These are phyloP conservation scores for Clarireedia hainanense DNA, from an alignment of 2,329 filamentous ascomycete genomes.

Conservation along the genomic window DNA sequence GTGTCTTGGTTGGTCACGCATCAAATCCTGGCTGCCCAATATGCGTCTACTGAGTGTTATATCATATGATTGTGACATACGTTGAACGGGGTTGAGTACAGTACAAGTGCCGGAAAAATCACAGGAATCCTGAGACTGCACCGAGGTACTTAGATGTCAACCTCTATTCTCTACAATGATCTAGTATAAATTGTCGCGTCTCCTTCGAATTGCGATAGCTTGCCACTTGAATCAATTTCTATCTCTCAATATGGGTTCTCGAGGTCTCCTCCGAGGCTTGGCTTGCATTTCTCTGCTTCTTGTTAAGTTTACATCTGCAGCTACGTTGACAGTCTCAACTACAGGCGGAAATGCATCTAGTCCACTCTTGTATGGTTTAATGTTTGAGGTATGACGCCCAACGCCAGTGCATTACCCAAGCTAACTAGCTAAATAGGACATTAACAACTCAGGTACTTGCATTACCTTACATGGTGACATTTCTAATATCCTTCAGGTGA, in stretches of 20 bases:
- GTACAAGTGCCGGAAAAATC: no score
- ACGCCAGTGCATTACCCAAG: not conserved
- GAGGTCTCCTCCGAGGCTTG: not conserved
- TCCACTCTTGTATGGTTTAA: conserved; percentile 15
- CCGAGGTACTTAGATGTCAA: no score
- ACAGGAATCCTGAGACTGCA: no score
- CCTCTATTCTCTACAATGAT: no score
- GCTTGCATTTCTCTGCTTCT: not conserved
- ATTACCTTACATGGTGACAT: not conserved
- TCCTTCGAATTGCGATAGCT: no score
- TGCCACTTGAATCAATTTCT: not conserved
- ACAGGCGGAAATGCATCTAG: conserved; percentile 16
- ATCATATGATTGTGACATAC: no score
- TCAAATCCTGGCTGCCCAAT: no score
- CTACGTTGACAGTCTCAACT: conserved; percentile 11
- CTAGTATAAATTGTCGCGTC: no score
- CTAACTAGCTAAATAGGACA: not conserved
- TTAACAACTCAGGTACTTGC: conserved; percentile 3
- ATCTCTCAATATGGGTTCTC: not conserved
- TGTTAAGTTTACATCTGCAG: not conserved
- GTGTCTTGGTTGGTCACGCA: no score
- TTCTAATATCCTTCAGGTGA: conserved; percentile 35
- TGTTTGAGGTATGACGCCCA: conserved; percentile 13
- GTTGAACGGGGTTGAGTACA: no score
- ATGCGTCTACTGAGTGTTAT: no score